Evolutionary conservation across 148 eudicot genomes (phyloP).

Genomic region (Hydrangea macrophylla): DNA sequence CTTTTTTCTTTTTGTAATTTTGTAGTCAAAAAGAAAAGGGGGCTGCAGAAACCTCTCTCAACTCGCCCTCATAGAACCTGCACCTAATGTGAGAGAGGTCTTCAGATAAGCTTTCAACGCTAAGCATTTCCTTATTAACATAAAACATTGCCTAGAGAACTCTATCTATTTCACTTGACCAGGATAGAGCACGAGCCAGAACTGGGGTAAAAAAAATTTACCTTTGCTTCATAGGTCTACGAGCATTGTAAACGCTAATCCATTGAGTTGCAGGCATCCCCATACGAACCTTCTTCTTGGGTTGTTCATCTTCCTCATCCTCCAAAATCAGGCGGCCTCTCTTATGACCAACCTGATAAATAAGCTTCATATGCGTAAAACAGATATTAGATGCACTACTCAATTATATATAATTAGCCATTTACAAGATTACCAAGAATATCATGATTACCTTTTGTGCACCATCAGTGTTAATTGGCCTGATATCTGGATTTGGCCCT

Average conservation of each 20-base stretch:
- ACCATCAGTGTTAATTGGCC: constrained; percentile 75
- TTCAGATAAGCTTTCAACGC: too few relatives aligned
- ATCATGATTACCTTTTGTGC: constrained; percentile 64
- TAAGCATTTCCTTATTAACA: too few relatives aligned
- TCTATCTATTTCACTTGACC: not conserved
- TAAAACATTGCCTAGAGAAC: too few relatives aligned
- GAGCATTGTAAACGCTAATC: constrained; percentile 77
- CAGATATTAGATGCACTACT: constrained; percentile 7
- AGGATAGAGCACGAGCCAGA: not conserved
- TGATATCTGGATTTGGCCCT: constrained; percentile 66
- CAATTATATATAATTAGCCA: not conserved
- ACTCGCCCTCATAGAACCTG: too few relatives aligned
- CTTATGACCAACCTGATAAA: constrained; percentile 71
- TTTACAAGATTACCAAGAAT: too few relatives aligned
- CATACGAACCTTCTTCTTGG: constrained; percentile 69
- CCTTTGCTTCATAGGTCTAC: constrained; percentile 85
- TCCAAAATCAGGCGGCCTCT: constrained; percentile 60
- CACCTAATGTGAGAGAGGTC: too few relatives aligned
- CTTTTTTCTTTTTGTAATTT: too few relatives aligned
- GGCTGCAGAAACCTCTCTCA: too few relatives aligned
- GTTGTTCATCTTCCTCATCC: constrained; percentile 63
- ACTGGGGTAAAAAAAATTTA: constrained; percentile 11
- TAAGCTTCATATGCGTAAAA: constrained; percentile 37
- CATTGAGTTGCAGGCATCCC: constrained; percentile 88
- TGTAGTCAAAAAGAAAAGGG: too few relatives aligned